These are phyloP conservation scores for Vanderwaltozyma yarrowii DNA, from an alignment of 805 yeast genomes.

Conservation along the genomic window DNA sequence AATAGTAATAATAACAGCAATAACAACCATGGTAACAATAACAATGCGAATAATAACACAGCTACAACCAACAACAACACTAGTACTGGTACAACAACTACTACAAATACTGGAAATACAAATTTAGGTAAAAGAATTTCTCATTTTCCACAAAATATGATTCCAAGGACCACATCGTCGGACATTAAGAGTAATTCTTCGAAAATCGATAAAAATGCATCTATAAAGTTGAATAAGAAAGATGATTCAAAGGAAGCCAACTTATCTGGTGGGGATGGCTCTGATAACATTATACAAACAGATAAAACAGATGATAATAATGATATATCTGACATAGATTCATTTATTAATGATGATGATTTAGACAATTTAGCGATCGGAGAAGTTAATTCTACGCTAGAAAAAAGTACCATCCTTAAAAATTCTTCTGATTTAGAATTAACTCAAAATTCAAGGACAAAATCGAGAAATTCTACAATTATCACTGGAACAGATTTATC, in stretches of 20 bases:
- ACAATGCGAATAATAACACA: not conserved
- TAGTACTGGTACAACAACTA: not conserved
- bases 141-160: constrained; percentile 14
- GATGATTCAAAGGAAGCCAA: not conserved
- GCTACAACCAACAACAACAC: not conserved
- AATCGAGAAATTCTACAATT: not conserved
- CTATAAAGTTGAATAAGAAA: not conserved
- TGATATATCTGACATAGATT: constrained; percentile 23
- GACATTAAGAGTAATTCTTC: constrained; percentile 9
- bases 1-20: constrained; percentile 1
- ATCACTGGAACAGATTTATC: not conserved
- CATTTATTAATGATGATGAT: constrained; percentile 26
- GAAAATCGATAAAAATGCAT: constrained; percentile 5
- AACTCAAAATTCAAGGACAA: not conserved
- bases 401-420: not conserved
- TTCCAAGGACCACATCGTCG: constrained; percentile 9
- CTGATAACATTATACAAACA: not conserved
- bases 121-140: constrained; percentile 6
- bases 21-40: not conserved
- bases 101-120: too few relatives aligned
- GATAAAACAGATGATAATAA: constrained; percentile 1
- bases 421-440: constrained; percentile 1
- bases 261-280: not conserved
- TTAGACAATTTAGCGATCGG: constrained; percentile 18
- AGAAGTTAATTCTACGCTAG: not conserved